Evolutionary conservation across 352 stramenopile genomes (phyloP), one percentile per base, ranked within the genome.

Genomic region (Pelagophyceae sp.): DNA sequence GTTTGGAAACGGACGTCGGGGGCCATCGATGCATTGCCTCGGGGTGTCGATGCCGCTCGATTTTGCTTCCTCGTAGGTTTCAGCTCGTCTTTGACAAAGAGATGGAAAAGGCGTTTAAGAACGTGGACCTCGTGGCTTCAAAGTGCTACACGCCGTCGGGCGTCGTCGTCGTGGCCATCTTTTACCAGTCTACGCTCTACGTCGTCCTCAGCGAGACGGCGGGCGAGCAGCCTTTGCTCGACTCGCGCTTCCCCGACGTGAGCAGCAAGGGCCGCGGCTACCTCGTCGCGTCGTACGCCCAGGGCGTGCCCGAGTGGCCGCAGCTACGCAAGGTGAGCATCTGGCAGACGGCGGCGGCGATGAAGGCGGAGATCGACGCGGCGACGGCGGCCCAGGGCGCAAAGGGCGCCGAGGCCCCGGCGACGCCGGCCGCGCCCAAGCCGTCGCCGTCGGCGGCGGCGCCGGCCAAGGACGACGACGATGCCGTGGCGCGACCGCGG

Each of bases 171-270:
- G 92, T 96, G 19, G 83, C 92, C 78, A 88, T 97, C n/a, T 96
- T 95, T 82, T 96, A 92, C 79, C 85, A 93, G 78, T 90, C 88
- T 72, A 95, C 86, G 15, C 95, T 95, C 78, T 97, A 96, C 83
- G 86, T 97, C 29, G 89, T 92, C 72, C 81, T 98, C 20, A 85
- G 92, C 78, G 92, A 89, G 70, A 50, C 38, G 19, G 87, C 92
- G 50, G 88, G 93, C 63, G 93, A 98, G 80, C 87, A 96, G 70
- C 87, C 92, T 31, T 83, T 98, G 27, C 85, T 98, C 23, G 93
- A 98, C 84, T 96, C 88, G 23, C 92, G 88, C 54, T 98, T 97
- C 77, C 93, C 93, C 6, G 91, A 97, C 79, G 88, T 98, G 11
- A 84, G 81, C 58, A 58, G 29, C 20, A 86, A 86, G 75, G 82